These are phyloP conservation scores for Quercus tomentella DNA, from an alignment of 331 rosid species.

Conservation along the genomic window DNA sequence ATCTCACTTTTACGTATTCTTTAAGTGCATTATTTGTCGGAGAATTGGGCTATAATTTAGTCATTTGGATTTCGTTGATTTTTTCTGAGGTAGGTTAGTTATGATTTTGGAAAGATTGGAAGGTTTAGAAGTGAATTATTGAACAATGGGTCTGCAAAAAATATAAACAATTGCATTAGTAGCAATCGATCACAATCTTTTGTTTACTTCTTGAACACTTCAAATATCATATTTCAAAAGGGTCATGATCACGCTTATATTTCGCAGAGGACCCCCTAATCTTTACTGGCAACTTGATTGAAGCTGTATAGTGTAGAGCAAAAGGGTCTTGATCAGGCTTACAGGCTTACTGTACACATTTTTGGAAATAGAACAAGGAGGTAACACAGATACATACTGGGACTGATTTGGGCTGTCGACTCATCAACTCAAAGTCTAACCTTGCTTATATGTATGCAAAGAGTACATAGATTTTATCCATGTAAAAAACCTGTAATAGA, in stretches of 20 bases:
- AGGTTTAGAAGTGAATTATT: background rate
- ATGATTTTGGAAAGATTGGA: slow-evolving; percentile 5
- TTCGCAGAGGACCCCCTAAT: background rate
- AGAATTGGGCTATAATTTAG: background rate
- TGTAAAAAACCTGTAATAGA: too few species aligned
- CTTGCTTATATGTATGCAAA: too few species aligned
- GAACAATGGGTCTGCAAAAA: background rate
- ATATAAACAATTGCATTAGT: background rate
- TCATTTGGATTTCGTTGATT: background rate
- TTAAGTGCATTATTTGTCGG: background rate
- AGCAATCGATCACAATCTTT: background rate
- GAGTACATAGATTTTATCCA: too few species aligned
- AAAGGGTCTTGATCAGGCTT: too few species aligned
- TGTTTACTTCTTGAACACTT: background rate
- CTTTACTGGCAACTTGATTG: background rate
- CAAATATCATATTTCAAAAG: background rate
- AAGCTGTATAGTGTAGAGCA: background rate
- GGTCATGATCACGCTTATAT: background rate
- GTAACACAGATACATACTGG: background rate
- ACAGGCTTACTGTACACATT: background rate
- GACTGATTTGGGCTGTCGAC: too few species aligned
- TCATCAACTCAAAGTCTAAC: too few species aligned
- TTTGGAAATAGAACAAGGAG: background rate
- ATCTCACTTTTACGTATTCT: background rate
- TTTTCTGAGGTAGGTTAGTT: background rate